phyloP scores from a whole-genome alignment of 768 basidiomycete species.

The Lactifluus piperatus region DNA sequence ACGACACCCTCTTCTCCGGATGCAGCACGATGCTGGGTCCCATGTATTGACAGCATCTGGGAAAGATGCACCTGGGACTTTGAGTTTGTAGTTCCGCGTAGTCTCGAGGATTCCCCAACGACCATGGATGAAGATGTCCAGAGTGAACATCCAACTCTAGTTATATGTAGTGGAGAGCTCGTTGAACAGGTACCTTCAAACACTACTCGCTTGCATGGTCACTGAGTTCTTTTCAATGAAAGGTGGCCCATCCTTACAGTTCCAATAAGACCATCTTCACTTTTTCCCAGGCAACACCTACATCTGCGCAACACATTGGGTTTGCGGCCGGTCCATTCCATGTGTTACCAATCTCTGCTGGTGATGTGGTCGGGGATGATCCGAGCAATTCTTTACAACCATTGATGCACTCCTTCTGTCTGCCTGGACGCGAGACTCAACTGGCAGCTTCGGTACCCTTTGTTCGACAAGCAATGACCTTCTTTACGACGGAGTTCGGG shows the following conservation, averaged over 20 bases:
- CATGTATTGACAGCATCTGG: slow-evolving; percentile 90
- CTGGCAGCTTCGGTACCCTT: slow-evolving; percentile 63
- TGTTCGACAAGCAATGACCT: slow-evolving; percentile 85
- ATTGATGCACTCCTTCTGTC: slow-evolving; percentile 84
- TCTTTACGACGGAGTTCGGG: slow-evolving; percentile 85
- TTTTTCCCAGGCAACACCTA: slow-evolving; percentile 77
- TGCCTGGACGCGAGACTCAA: slow-evolving; percentile 77
- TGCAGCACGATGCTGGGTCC: slow-evolving; percentile 97
- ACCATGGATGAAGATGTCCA: slow-evolving; percentile 38
- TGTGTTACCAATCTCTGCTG: slow-evolving; percentile 57
- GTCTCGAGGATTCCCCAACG: slow-evolving; percentile 56
- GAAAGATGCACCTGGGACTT: slow-evolving; percentile 99
- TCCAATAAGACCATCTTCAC: slow-evolving; percentile 92
- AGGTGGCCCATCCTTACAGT: slow-evolving; percentile 92
- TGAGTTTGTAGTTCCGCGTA: slow-evolving; percentile 87
- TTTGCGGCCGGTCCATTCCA: slow-evolving; percentile 96
- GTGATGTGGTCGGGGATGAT: slow-evolving; percentile 52
- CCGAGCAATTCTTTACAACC: slow-evolving; percentile 54
- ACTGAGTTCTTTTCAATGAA: slow-evolving; percentile 12
- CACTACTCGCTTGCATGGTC: not conserved
- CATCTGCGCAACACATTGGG: slow-evolving; percentile 92
- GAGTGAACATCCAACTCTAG: slow-evolving; percentile 69
- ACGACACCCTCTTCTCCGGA: slow-evolving; percentile 83
- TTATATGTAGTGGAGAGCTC: slow-evolving; percentile 90
- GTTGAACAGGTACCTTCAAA: slow-evolving; percentile 67